A percentile compares a stretch with the other conserved stretches of the same genome.
Evolutionary conservation across 805 yeast species (phyloP).

Genomic region (Cyberlindnera veronae): DNA sequence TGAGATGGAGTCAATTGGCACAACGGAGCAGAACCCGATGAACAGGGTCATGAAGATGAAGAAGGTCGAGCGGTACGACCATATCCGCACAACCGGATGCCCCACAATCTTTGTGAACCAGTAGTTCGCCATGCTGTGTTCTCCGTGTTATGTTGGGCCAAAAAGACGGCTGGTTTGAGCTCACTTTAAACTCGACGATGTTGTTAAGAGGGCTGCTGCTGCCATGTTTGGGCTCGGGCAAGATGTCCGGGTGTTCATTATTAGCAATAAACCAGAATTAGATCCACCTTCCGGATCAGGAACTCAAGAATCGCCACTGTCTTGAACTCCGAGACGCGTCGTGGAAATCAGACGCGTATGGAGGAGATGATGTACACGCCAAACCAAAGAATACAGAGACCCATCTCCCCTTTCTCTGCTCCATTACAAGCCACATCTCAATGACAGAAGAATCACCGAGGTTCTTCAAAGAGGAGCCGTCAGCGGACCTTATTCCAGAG

Average conservation of each 20-base stretch:
- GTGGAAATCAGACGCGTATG: no score
- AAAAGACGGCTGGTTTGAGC: not conserved
- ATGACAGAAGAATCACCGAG: constrained; percentile 8
- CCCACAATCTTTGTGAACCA: constrained; percentile 8
- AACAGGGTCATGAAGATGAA: constrained; percentile 38
- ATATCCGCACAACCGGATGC: constrained; percentile 24
- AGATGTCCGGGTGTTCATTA: not conserved
- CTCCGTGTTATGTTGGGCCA: no score
- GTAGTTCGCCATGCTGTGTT: not conserved
- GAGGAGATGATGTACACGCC: not conserved
- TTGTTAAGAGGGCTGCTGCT: no score
- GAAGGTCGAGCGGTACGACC: constrained; percentile 46
- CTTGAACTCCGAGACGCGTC: no score
- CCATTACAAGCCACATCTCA: no score
- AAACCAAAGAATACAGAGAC: no score
- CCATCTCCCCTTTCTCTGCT: no score
- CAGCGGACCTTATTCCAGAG: not conserved
- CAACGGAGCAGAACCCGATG: constrained; percentile 60
- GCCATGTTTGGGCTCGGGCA: not conserved
- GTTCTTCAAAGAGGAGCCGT: constrained; percentile 13
- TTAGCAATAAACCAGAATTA: not conserved
- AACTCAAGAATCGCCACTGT: constrained; percentile 7
- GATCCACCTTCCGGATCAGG: constrained; percentile 1
- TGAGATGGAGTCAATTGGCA: constrained; percentile 77
- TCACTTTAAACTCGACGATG: no score